These are phyloP conservation scores for Boletus coccyginus DNA, from an alignment of 768 basidiomycete species.

Conservation along the genomic window DNA sequence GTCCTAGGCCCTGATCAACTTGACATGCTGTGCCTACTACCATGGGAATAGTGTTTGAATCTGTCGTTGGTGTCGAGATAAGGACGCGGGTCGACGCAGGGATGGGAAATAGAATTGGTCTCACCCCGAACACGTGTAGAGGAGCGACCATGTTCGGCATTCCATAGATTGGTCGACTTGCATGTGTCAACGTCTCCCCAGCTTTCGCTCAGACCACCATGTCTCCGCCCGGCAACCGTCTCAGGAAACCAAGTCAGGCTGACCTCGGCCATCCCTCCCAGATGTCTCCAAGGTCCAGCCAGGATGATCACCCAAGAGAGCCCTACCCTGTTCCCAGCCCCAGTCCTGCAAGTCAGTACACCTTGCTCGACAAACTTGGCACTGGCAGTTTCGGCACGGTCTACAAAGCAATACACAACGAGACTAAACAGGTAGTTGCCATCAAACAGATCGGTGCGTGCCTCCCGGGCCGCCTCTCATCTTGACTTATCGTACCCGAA, in stretches of 20 bases:
- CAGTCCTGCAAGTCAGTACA: conserved; percentile 89
- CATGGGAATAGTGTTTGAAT: background rate
- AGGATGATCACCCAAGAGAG: conserved; percentile 44
- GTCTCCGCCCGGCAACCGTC: conserved; percentile 37
- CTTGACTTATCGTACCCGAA: background rate
- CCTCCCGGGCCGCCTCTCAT: conserved; percentile 3
- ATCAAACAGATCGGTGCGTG: conserved; percentile 94
- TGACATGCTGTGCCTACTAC: conserved; percentile 33
- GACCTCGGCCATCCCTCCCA: conserved; percentile 40
- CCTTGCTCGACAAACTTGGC: conserved; percentile 92
- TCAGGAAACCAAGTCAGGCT: conserved; percentile 39
- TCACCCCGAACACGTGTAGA: conserved; percentile 27
- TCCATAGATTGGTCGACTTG: background rate
- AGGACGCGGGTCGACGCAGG: background rate
- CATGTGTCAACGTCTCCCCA: conserved; percentile 16
- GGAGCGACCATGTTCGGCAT: conserved; percentile 14
- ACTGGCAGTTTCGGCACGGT: conserved; percentile 96
- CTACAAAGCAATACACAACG: conserved; percentile 96
- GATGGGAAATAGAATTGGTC: conserved; percentile 6
- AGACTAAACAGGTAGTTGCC: conserved; percentile 91
- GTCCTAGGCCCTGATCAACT: conserved; percentile 35
- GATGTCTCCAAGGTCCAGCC: conserved; percentile 41
- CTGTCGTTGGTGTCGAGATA: no score
- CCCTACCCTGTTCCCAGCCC: conserved; percentile 69
- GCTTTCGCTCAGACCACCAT: conserved; percentile 34